These are phyloP conservation scores for Fremontodendron californicum DNA, from an alignment of 345 rosid genomes.

Conservation along the genomic window DNA sequence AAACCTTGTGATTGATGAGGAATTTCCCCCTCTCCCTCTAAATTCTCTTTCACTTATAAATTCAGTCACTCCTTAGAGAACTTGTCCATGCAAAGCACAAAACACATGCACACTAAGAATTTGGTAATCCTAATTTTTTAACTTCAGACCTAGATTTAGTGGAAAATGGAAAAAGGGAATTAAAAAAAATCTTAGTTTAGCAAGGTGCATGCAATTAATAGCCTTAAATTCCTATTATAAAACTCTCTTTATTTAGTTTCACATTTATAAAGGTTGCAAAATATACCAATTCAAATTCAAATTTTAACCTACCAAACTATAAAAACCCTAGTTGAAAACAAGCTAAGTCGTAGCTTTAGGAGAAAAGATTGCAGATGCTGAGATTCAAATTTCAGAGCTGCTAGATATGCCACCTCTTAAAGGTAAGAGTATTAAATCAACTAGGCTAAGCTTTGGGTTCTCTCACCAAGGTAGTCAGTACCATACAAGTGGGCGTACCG, in stretches of 20 bases:
- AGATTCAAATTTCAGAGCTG: too few relatives aligned
- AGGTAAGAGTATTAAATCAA: too few relatives aligned
- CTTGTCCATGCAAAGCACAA: neutral
- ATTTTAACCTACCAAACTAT: too few relatives aligned
- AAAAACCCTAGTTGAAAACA: too few relatives aligned
- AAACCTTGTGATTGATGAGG: neutral
- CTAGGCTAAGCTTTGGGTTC: too few relatives aligned
- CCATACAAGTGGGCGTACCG: too few relatives aligned
- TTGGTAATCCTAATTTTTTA: neutral
- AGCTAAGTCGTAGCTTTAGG: too few relatives aligned
- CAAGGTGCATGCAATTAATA: neutral
- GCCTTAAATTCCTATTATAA: neutral
- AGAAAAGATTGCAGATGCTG: too few relatives aligned
- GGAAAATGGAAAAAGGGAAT: neutral
- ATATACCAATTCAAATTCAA: too few relatives aligned
- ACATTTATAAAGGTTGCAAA: too few relatives aligned
- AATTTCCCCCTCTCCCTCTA: neutral
- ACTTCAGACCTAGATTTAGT: neutral
- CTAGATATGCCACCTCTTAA: too few relatives aligned
- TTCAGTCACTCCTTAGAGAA: neutral
- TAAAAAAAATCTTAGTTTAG: neutral
- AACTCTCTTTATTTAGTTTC: neutral
- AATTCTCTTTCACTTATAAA: neutral
- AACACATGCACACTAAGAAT: neutral
- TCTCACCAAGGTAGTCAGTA: too few relatives aligned